Evolutionary conservation across 306 rosid genomes (phyloP).

Genomic region (Carpinus viminea): DNA sequence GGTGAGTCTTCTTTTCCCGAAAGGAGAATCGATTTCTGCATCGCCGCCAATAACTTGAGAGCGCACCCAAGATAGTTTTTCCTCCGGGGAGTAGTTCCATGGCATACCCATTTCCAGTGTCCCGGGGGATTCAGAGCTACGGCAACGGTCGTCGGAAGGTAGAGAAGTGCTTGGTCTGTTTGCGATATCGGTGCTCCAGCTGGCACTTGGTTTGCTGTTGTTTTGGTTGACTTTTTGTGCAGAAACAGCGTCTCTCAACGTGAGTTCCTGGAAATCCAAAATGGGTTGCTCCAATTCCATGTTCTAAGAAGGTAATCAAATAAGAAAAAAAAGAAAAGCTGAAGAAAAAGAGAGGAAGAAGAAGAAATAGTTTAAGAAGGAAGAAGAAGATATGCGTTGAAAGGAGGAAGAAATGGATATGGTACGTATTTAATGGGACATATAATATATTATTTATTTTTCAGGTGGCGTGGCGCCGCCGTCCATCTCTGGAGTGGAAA

Average conservation of each 20-base stretch:
- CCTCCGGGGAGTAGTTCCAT: constrained; percentile 22
- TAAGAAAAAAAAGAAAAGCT: no score
- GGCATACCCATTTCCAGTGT: constrained; percentile 30
- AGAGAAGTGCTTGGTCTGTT: neutral
- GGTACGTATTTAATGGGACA: no score
- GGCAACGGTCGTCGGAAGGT: constrained; percentile 25
- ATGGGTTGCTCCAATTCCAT: constrained; percentile 1
- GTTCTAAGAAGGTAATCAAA: no score
- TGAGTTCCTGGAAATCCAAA: neutral
- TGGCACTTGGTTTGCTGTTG: neutral
- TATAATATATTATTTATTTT: no score
- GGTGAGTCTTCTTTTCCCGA: constrained; percentile 54
- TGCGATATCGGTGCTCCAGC: neutral
- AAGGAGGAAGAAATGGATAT: no score
- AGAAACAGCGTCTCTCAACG: neutral
- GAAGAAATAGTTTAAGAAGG: neutral
- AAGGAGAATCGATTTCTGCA: constrained; percentile 54
- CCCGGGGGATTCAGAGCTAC: constrained; percentile 27
- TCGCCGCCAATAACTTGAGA: constrained; percentile 60
- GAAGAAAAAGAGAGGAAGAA: neutral
- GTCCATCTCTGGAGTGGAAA: no score
- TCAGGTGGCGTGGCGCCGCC: no score
- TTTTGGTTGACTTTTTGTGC: neutral
- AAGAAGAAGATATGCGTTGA: neutral
- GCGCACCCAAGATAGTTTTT: constrained; percentile 53